Percentiles rank a stretch among this genome's conserved stretches.
Conservation (phyloP, 306 rosid species). For the Medicago ruthenica region DNA sequence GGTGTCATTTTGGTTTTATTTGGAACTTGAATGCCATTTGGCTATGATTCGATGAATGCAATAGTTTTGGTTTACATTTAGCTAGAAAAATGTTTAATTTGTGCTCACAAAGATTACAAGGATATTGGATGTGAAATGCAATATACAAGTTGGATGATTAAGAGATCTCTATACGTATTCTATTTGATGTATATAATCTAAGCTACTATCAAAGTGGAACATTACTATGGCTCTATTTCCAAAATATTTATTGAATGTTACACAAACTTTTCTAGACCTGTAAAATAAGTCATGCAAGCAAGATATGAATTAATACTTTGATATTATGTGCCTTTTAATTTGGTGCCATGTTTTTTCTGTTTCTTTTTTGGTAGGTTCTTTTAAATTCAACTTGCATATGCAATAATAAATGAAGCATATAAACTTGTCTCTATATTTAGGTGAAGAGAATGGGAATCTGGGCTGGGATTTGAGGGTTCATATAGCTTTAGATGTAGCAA, state of each 20-base stretch:
- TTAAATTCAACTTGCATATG: slow-evolving; percentile 25
- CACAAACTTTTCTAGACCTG: too few species aligned
- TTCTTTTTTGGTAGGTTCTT: neutral
- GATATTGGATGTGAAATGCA: too few species aligned
- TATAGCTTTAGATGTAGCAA: slow-evolving; percentile 86
- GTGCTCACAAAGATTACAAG: too few species aligned
- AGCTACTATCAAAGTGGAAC: too few species aligned
- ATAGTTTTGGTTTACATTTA: too few species aligned
- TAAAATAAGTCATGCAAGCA: neutral
- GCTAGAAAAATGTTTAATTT: too few species aligned
- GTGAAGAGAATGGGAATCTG: slow-evolving; percentile 63
- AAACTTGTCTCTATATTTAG: slow-evolving; percentile 49
- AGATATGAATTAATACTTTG: neutral
- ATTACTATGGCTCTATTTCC: too few species aligned
- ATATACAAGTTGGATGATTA: neutral
- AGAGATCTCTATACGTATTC: neutral
- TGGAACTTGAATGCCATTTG: too few species aligned
- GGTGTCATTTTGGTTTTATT: too few species aligned
- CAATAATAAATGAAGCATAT: neutral
- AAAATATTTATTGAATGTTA: too few species aligned
- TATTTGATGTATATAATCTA: neutral
- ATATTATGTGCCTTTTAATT: slow-evolving; percentile 8
- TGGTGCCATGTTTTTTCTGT: neutral
- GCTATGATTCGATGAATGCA: too few species aligned
- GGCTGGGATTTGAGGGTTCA: slow-evolving; percentile 91